phyloP scores from a whole-genome alignment of 805 yeast genomes.

The Alloascoidea africana region DNA sequence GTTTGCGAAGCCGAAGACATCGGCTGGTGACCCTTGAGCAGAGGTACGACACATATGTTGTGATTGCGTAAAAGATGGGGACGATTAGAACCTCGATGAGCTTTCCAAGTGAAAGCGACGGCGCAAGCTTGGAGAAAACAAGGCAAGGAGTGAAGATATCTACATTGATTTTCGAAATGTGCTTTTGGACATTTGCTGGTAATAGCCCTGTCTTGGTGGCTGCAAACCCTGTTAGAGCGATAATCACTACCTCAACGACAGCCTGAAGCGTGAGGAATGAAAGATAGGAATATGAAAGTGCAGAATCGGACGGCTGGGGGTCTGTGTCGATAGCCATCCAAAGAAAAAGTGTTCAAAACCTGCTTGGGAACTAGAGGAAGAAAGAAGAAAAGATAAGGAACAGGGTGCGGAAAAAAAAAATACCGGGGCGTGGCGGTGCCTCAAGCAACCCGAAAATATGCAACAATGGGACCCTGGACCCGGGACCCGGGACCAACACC shows the following conservation, averaged over 20 bases:
- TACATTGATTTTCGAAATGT: constrained; percentile 66
- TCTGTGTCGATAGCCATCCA: no score
- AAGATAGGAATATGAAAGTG: constrained; percentile 19
- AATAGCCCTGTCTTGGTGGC: constrained; percentile 66
- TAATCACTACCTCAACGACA: constrained; percentile 76
- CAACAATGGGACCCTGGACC: no score
- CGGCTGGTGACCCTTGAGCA: constrained; percentile 44
- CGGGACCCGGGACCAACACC: no score
- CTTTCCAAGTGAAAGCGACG: constrained; percentile 55
- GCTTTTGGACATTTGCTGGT: constrained; percentile 59
- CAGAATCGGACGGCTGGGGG: no score
- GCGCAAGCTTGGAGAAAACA: constrained; percentile 69
- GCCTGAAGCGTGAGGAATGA: constrained; percentile 78
- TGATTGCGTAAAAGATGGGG: constrained; percentile 67
- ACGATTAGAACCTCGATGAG: constrained; percentile 69
- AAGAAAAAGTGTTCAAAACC: no score
- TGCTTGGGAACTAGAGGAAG: no score
- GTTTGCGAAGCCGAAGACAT: constrained; percentile 41
- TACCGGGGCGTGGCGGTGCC: no score
- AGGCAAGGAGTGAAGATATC: constrained; percentile 91
- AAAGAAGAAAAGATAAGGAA: no score
- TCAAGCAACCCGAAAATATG: no score
- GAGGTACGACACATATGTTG: constrained; percentile 60
- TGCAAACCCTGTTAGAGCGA: constrained; percentile 74
- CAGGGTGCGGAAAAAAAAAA: no score